Evolutionary conservation across 169 alveolate genomes (phyloP).

Genomic region (Pseudocohnilembus persalinus): DNA sequence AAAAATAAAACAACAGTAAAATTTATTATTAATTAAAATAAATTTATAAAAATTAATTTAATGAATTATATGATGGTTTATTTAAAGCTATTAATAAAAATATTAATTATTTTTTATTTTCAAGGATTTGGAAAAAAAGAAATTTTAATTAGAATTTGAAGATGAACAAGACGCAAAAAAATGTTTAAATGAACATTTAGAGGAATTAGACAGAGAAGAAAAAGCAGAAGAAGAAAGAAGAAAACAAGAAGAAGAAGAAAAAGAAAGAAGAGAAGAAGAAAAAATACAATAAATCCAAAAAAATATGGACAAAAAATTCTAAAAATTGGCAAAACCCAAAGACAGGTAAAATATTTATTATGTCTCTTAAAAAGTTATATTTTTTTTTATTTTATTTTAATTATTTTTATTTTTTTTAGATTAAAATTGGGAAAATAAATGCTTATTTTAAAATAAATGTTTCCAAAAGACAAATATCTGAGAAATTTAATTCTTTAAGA

Average conservation of each 20-base stretch:
- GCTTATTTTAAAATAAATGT: constrained; percentile 22
- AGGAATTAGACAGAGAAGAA: background rate
- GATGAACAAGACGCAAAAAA: background rate
- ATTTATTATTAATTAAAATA: too few relatives aligned
- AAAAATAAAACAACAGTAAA: background rate
- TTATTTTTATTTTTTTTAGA: too few relatives aligned
- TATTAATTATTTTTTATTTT: too few relatives aligned
- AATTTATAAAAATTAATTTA: too few relatives aligned
- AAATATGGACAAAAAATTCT: background rate
- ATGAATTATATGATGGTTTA: too few relatives aligned
- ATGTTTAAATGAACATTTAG: background rate
- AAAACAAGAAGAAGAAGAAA: background rate
- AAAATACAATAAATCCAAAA: background rate
- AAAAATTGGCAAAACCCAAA: constrained; percentile 18
- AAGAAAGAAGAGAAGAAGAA: background rate
- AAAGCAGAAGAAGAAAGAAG: background rate
- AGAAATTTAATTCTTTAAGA: constrained; percentile 24
- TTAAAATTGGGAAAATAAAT: constrained; percentile 17
- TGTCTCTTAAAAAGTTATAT: too few relatives aligned
- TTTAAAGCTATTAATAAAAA: too few relatives aligned
- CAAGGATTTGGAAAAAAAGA: background rate
- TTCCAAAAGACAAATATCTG: constrained; percentile 30
- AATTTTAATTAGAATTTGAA: background rate
- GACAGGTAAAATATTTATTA: too few relatives aligned
- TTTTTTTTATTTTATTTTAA: too few relatives aligned